These are phyloP conservation scores for Plantago ovata DNA, from an alignment of 257 asterid species.

Conservation along the genomic window DNA sequence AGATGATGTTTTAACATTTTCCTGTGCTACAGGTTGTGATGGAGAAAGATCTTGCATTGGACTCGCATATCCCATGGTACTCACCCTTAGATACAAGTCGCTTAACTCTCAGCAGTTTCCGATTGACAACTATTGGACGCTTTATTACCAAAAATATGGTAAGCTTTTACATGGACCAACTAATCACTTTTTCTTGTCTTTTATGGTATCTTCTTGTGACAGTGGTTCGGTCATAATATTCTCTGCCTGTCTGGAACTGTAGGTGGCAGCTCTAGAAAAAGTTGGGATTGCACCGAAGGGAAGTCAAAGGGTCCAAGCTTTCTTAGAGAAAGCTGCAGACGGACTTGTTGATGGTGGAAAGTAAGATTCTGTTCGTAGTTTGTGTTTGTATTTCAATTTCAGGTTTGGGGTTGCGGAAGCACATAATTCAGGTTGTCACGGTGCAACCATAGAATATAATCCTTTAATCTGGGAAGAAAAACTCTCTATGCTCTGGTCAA, in stretches of 20 bases:
- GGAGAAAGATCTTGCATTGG: constrained; percentile 89
- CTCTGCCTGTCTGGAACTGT: constrained; percentile 8
- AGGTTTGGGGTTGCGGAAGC: neutral
- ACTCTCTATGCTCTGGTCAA: too few relatives aligned
- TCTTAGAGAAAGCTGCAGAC: constrained; percentile 98
- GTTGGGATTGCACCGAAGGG: constrained; percentile 87
- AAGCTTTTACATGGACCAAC: neutral
- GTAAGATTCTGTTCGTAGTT: constrained; percentile 39
- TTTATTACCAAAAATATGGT: constrained; percentile 82
- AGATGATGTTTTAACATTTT: neutral
- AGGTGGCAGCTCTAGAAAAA: constrained; percentile 80
- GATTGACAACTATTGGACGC: constrained; percentile 79
- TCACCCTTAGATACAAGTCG: constrained; percentile 80
- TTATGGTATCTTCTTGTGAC: neutral
- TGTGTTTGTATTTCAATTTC: neutral
- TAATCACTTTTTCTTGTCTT: neutral
- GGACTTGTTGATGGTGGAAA: constrained; percentile 93
- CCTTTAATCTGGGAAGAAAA: too few relatives aligned
- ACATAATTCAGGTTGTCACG: neutral
- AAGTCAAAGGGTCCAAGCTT: constrained; percentile 92
- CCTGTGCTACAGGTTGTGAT: constrained; percentile 53
- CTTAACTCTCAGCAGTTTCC: constrained; percentile 86
- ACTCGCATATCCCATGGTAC: constrained; percentile 93
- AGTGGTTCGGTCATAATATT: neutral
- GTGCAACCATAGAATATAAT: neutral